Base-by-base conservation (phyloP, 371 early-diverging fungal species). In the Mucor sp. region DNA sequence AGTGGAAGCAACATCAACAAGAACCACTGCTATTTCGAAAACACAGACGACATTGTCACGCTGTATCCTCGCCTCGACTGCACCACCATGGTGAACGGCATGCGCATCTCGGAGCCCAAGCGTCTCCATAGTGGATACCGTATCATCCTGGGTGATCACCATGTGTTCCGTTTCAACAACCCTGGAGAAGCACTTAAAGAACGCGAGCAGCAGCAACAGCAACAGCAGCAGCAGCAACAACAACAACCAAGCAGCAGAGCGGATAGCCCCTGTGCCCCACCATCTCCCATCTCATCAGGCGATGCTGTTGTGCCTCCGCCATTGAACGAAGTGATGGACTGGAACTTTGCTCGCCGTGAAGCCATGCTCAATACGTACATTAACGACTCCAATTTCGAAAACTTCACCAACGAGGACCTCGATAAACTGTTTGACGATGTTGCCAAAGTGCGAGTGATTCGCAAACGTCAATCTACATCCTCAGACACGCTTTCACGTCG, bases 121-220 rank as follows among this genome's bases (percentile, higher is more conserved):
- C 76, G 81, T 37, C 75, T 96, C 7, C 79, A 83, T 5, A 91
- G 93, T 6, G 95, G 95, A 1, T 91, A 85, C 68, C 89, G 95
- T 59, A 82, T 96, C 37, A 92, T 92, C 61, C 83, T 96, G 25
- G 95, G 95, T 35, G 89, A 89, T 33, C 81, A 89, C 63, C 94
- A 92, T 70, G 89, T 94, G 1, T 96, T 95, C 60, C 82, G 95
- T 9, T 94, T 95, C 74, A 93, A 90, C 65, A 86, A 97, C 71
- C 97, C 97, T 4, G 90, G 87, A 58, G 93, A 95, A 74, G 94
- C 89, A 4, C 84, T 92, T 2, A 81, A 84, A 15, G 94, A 94
- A 67, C 79, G 91, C 7, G 87, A 83, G 14, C 60, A 28, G 3
- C 44, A 53, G 12, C 39, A 55, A 8, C 48, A 57, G 12, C 60